Evolutionary conservation across 768 basidiomycete species (phyloP).

Genomic region (Mycena rosella): DNA sequence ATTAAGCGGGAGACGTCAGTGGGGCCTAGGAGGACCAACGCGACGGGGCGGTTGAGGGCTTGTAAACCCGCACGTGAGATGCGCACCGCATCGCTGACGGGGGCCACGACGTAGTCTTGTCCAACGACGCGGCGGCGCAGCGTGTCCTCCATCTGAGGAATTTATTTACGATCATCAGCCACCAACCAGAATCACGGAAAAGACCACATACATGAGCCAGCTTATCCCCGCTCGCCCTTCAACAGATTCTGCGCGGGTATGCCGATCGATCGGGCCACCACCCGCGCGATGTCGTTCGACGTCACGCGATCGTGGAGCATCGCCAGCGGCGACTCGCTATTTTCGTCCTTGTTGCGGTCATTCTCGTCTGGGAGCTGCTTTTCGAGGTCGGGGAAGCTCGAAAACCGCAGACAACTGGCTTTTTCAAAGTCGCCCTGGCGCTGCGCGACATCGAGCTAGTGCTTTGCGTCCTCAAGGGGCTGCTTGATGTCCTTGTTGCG

Average conservation of each 20-base stretch:
- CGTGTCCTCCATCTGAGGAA: slow-evolving; percentile 84
- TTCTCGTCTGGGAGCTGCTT: slow-evolving; percentile 71
- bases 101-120: slow-evolving; percentile 88
- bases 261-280: slow-evolving; percentile 90
- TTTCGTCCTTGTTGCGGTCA: slow-evolving; percentile 48
- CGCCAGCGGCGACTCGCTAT: slow-evolving; percentile 61
- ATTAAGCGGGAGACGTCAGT: slow-evolving; percentile 92
- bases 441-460: slow-evolving; percentile 90
- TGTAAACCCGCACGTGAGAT: slow-evolving; percentile 93
- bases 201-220: slow-evolving; percentile 74
- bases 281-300: slow-evolving; percentile 87
- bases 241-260: slow-evolving; percentile 91
- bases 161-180: no score
- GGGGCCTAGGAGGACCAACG: slow-evolving; percentile 91
- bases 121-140: slow-evolving; percentile 85
- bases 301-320: slow-evolving; percentile 91
- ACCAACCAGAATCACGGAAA: slow-evolving; percentile 6
- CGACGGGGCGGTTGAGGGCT: slow-evolving; percentile 89
- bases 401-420: slow-evolving; percentile 86
- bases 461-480: slow-evolving; percentile 84
- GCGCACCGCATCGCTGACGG: slow-evolving; percentile 91
- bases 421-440: slow-evolving; percentile 89
- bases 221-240: slow-evolving; percentile 89
- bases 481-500: slow-evolving; percentile 80
- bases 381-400: slow-evolving; percentile 87